A percentile compares a stretch with the other conserved stretches of the same genome.
Evolutionary conservation across 495 filamentous ascomycete species (phyloP).

Genomic region (Symbiotaphrina buchneri): DNA sequence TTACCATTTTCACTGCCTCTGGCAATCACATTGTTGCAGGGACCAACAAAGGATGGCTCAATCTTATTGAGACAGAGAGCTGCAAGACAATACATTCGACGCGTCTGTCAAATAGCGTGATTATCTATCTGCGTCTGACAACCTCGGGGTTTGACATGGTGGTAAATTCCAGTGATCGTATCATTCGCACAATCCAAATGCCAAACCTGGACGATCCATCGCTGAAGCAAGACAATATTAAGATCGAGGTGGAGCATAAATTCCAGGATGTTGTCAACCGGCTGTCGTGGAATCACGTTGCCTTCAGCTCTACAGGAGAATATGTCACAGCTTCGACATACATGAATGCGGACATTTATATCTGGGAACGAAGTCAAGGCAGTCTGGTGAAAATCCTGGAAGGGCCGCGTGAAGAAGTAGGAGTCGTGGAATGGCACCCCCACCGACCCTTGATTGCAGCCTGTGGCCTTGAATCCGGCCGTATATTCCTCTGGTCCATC

Average conservation of each 20-base stretch:
- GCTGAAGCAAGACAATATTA: constrained; percentile 45
- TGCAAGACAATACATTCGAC: constrained; percentile 66
- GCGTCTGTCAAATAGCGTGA: constrained; percentile 63
- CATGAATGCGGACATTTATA: constrained; percentile 95
- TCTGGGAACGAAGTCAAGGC: constrained; percentile 91
- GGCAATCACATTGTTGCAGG: constrained; percentile 78
- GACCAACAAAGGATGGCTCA: constrained; percentile 86
- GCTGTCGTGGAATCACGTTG: constrained; percentile 84
- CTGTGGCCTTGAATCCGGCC: constrained; percentile 70
- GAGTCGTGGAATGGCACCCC: constrained; percentile 93
- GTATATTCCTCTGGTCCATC: constrained; percentile 84
- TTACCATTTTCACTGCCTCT: constrained; percentile 61
- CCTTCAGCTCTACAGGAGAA: constrained; percentile 81
- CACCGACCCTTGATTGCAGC: constrained; percentile 70
- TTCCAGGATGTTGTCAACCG: constrained; percentile 95
- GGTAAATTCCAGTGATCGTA: constrained; percentile 74
- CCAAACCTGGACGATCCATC: constrained; percentile 33
- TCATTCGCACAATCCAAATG: constrained; percentile 72
- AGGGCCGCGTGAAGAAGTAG: constrained; percentile 83
- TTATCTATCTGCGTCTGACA: constrained; percentile 71
- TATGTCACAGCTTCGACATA: constrained; percentile 83
- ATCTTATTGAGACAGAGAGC: constrained; percentile 68
- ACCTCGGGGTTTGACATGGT: constrained; percentile 68
- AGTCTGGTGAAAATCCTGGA: constrained; percentile 90
- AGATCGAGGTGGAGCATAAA: constrained; percentile 86